A percentile compares a stretch with the other conserved stretches of the same genome.
phyloP scores from a whole-genome alignment of 352 stramenopile species.

The Achlya hypogyna region DNA sequence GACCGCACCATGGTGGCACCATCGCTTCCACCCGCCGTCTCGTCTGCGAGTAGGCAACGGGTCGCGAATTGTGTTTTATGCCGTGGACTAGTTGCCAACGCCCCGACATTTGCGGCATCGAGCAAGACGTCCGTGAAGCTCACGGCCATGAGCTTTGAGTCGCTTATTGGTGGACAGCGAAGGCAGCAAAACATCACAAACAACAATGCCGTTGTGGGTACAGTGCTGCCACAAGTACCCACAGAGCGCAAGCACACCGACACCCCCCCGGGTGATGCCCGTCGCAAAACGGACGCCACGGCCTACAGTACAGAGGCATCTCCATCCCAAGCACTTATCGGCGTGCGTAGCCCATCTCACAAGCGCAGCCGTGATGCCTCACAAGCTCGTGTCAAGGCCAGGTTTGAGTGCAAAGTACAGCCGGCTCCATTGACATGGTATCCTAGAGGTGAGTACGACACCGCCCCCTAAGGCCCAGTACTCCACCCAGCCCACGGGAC shows the following conservation, averaged over 20 bases:
- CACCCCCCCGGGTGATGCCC: not conserved
- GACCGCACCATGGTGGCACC: slow-evolving; percentile 29
- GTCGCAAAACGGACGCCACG: not conserved
- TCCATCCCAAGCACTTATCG: not conserved
- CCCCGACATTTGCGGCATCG: not conserved
- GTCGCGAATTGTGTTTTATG: not conserved
- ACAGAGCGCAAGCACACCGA: not conserved
- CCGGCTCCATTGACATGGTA: too few relatives aligned
- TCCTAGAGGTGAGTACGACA: not conserved
- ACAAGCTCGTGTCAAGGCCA: slow-evolving; percentile 2
- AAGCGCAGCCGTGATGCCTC: too few relatives aligned
- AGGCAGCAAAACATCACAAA: not conserved
- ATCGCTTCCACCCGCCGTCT: slow-evolving; percentile 7
- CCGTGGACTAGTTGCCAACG: not conserved
- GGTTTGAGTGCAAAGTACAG: not conserved
- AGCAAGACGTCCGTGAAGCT: slow-evolving; percentile 21
- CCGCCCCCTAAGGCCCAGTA: slow-evolving; percentile 2
- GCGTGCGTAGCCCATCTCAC: not conserved
- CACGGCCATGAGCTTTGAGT: slow-evolving; percentile 23
- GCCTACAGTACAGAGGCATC: not conserved
- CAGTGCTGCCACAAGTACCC: slow-evolving; percentile 16
- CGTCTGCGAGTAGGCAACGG: not conserved
- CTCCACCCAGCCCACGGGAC: slow-evolving; percentile 11
- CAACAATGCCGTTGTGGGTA: slow-evolving; percentile 16
- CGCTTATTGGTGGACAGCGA: slow-evolving; percentile 13